These are phyloP conservation scores for Beverwykella pulmonaria DNA, from an alignment of 495 filamentous ascomycete species.

Conservation along the genomic window DNA sequence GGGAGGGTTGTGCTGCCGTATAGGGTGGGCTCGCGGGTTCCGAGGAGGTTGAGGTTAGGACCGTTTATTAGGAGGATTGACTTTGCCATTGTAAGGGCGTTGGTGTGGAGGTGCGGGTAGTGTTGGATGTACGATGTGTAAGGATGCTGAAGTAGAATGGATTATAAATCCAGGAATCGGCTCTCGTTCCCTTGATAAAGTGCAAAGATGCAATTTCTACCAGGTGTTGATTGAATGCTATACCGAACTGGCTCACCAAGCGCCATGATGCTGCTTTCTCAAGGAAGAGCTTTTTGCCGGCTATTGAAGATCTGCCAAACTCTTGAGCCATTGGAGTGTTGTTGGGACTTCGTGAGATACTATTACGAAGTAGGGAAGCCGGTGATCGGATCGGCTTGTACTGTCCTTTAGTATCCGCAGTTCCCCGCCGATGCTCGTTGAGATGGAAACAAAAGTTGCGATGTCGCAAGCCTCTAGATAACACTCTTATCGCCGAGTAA, in stretches of 20 bases:
- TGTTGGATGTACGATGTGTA: not conserved
- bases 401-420: not conserved
- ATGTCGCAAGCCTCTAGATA: not conserved
- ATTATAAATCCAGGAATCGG: not conserved
- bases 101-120: not conserved
- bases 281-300: slow-evolving; percentile 27
- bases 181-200: not conserved
- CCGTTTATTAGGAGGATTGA: slow-evolving; percentile 76
- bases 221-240: not conserved
- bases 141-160: not conserved
- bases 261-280: not conserved
- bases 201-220: not conserved
- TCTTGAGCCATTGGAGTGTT: no score
- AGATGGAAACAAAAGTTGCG: not conserved
- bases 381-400: not conserved
- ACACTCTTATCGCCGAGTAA: slow-evolving; percentile 9
- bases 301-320: not conserved
- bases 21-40: slow-evolving; percentile 69
- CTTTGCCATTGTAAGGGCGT: slow-evolving; percentile 44
- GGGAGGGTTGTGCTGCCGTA: slow-evolving; percentile 67
- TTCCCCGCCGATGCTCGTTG: not conserved
- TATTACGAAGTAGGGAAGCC: not conserved
- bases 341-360: not conserved
- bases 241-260: not conserved
- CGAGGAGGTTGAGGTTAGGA: slow-evolving; percentile 79